Conservation (phyloP, 2,329 filamentous ascomycete species). For the Chrysoporthe deuterocubensis region DNA sequence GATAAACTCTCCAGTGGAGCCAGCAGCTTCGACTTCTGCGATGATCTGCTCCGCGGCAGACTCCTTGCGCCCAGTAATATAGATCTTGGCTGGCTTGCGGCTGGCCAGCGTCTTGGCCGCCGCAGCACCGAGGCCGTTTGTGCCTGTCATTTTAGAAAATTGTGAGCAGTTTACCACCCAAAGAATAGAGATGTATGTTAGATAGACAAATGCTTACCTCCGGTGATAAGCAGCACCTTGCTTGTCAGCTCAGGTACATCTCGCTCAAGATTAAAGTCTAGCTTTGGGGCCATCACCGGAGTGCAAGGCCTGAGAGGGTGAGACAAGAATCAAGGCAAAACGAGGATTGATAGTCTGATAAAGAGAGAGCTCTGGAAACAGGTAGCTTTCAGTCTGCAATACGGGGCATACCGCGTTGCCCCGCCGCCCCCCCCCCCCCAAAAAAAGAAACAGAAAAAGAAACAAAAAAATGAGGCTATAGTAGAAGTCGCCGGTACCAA, state of each 20-base stretch:
- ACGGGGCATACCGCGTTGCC: background rate
- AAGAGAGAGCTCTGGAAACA: background rate
- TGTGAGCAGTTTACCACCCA: background rate
- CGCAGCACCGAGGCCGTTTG: conserved; percentile 19
- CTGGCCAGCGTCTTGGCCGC: conserved; percentile 37
- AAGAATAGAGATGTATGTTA: conserved; percentile 24
- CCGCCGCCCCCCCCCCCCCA: too few relatives aligned
- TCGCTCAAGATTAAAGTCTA: conserved; percentile 32
- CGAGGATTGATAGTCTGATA: background rate
- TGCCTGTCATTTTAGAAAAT: background rate
- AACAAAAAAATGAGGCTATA: background rate
- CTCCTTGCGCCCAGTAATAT: conserved; percentile 44
- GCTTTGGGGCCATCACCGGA: background rate
- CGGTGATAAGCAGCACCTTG: conserved; percentile 45
- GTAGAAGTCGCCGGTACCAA: background rate
- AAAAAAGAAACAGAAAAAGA: too few relatives aligned
- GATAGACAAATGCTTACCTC: conserved; percentile 43
- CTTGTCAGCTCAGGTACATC: conserved; percentile 41
- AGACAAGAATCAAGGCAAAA: background rate
- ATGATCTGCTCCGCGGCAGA: conserved; percentile 43
- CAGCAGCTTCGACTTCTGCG: conserved; percentile 39
- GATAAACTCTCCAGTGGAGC: conserved; percentile 36
- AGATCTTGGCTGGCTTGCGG: conserved; percentile 36
- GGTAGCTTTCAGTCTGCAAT: background rate
- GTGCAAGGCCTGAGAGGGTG: background rate